Base-by-base conservation (phyloP, 2,329 filamentous ascomycete species). In the Dactylellina haptotyla region DNA sequence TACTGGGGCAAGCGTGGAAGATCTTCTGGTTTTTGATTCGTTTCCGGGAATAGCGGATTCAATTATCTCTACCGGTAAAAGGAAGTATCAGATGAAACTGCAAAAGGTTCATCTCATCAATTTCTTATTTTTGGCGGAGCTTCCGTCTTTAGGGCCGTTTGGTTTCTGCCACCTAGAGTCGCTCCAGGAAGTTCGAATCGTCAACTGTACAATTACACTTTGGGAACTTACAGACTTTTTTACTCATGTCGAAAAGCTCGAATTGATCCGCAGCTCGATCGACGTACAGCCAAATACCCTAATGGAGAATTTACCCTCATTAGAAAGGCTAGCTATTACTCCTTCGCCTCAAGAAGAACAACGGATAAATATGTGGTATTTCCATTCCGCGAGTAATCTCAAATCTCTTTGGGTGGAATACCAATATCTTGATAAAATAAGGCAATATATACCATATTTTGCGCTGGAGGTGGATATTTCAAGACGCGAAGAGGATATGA, bases 361-460 rank as follows among this genome's bases (percentile, higher is more conserved):
- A 9, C n/a, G n/a, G n/a, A n/a, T n/a, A n/a, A n/a, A 5, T 3
- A 25, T 23, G 20, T 48, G 23, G 45, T n/a, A 20, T 23, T 48
- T 48, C 23, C 16, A 48, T 16, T 20, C 20, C 10, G 16, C 45
- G 9, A 48, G 45, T 48, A 25, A 48, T 48, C 45, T 48, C 23
- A 48, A 48, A 25, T 48, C 9, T 10, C 45, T 48, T 48, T 48
- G 45, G 45, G 3, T 48, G 25, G 45, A 48, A 48, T 48, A 48
- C 45, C 45, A 48, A n/a, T 25, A n/a, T n/a, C n/a, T n/a, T n/a
- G n/a, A n/a, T n/a, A n/a, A n/a, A n/a, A n/a, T n/a, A n/a, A n/a
- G n/a, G n/a, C n/a, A n/a, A n/a, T n/a, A n/a, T n/a, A n/a, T n/a
- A n/a, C n/a, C n/a, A n/a, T n/a, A n/a, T n/a, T n/a, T n/a, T n/a